These are phyloP conservation scores for Aureobasidium sp. DNA, from an alignment of 2,329 filamentous ascomycete species.

Conservation along the genomic window DNA sequence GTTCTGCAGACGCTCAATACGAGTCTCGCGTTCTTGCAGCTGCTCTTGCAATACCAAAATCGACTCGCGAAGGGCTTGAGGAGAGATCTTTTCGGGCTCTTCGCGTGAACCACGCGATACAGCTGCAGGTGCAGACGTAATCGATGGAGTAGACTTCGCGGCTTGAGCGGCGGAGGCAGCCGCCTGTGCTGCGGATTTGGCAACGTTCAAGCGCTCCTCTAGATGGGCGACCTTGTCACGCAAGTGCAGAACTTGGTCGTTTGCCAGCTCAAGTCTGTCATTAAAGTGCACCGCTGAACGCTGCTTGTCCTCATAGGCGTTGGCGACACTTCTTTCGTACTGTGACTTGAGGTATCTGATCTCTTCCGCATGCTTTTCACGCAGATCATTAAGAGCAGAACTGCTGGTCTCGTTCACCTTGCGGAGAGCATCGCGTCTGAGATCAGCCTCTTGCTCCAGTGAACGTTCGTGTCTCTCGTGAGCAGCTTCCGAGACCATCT, in stretches of 20 bases:
- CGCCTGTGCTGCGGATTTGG: conserved; percentile 77
- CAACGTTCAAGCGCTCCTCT: conserved; percentile 85
- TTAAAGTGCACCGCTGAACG: conserved; percentile 71
- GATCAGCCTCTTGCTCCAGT: conserved; percentile 70
- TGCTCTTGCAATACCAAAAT: conserved; percentile 96
- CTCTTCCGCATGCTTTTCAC: conserved; percentile 56
- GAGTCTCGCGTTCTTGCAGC: conserved; percentile 84
- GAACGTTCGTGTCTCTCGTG: conserved; percentile 78
- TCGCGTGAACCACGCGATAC: neutral
- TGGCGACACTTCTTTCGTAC: conserved; percentile 41
- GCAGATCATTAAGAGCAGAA: conserved; percentile 49
- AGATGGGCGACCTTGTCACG: conserved; percentile 79
- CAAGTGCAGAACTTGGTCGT: conserved; percentile 77
- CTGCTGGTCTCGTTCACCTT: conserved; percentile 48
- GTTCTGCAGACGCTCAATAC: conserved; percentile 79
- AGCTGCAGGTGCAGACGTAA: conserved; percentile 19
- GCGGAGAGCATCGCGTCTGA: conserved; percentile 54
- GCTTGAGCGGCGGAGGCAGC: conserved; percentile 59
- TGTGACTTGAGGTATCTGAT: conserved; percentile 50
- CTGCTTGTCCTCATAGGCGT: conserved; percentile 70
- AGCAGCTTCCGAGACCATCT: conserved; percentile 70
- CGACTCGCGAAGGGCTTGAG: conserved; percentile 88
- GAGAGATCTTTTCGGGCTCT: conserved; percentile 78
- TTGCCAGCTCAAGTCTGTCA: conserved; percentile 72
- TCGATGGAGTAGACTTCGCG: conserved; percentile 16